phyloP scores from a whole-genome alignment of 1,284 basidiomycete species.

The Takashimella koratensis region DNA sequence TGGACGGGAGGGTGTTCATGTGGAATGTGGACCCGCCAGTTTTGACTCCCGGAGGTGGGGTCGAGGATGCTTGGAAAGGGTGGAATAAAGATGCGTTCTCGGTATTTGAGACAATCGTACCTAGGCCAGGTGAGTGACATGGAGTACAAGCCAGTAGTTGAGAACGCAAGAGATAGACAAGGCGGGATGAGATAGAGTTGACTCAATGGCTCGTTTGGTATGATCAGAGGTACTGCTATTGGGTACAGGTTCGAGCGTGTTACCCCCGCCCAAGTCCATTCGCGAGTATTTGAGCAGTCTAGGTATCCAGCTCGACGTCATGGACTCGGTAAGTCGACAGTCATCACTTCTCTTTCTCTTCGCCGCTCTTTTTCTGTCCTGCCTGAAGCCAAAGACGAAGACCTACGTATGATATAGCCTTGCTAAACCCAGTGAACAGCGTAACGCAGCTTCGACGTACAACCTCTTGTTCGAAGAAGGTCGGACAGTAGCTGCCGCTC shows the following conservation, averaged over 20 bases:
- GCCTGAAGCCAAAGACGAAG: too few relatives aligned
- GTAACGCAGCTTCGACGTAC: slow-evolving; percentile 91
- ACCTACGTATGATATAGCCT: too few relatives aligned
- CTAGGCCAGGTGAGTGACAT: slow-evolving; percentile 69
- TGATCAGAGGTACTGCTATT: slow-evolving; percentile 77
- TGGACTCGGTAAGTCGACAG: slow-evolving; percentile 74
- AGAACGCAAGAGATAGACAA: slow-evolving; percentile 1
- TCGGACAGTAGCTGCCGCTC: slow-evolving; percentile 79
- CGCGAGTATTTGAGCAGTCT: slow-evolving; percentile 66
- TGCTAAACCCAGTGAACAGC: slow-evolving; percentile 52
- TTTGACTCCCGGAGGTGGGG: slow-evolving; percentile 47
- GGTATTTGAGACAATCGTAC: slow-evolving; percentile 74
- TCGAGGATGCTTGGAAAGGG: slow-evolving; percentile 46
- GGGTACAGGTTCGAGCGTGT: slow-evolving; percentile 73
- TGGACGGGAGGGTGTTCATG: slow-evolving; percentile 80
- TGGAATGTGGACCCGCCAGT: slow-evolving; percentile 75
- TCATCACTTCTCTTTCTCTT: background rate
- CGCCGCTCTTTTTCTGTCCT: background rate
- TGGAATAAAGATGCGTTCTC: slow-evolving; percentile 73
- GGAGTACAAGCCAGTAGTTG: background rate
- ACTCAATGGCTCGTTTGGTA: too few relatives aligned
- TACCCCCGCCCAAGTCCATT: slow-evolving; percentile 67
- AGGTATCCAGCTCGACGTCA: slow-evolving; percentile 88
- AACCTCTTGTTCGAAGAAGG: slow-evolving; percentile 91
- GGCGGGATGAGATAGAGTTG: too few relatives aligned